Percentiles rank a stretch among this genome's conserved stretches.
phyloP scores from a whole-genome alignment of 371 early-diverging fungal genomes.

The Actinomucor elegans region DNA sequence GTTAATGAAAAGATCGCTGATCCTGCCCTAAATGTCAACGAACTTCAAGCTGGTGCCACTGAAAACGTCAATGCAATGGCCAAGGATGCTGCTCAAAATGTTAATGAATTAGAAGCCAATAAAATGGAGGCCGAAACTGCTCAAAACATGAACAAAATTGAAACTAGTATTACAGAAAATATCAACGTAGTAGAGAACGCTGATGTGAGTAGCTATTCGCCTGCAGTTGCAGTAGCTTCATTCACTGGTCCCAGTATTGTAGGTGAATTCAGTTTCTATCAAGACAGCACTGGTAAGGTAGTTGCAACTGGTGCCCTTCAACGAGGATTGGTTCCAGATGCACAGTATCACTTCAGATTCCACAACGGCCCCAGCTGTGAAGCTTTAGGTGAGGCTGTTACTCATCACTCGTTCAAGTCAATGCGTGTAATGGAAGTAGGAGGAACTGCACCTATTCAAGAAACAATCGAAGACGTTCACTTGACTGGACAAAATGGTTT shows the following conservation, averaged over 20 bases:
- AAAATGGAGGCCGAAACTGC: too few species aligned
- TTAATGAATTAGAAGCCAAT: too few species aligned
- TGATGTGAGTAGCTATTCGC: too few species aligned
- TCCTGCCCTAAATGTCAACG: too few species aligned
- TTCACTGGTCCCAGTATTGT: slow-evolving; percentile 13
- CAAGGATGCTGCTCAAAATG: too few species aligned
- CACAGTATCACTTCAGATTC: slow-evolving; percentile 6
- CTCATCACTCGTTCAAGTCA: neutral
- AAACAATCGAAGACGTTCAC: neutral
- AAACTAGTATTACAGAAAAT: too few species aligned
- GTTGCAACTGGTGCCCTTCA: slow-evolving; percentile 13
- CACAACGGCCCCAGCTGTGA: slow-evolving; percentile 7
- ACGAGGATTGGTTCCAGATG: neutral
- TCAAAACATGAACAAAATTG: too few species aligned
- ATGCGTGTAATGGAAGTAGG: neutral
- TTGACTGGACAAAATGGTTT: slow-evolving; percentile 1
- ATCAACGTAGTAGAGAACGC: too few species aligned
- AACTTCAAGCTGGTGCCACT: too few species aligned
- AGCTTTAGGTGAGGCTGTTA: neutral
- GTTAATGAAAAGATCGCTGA: too few species aligned
- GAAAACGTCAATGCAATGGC: too few species aligned
- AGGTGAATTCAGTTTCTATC: slow-evolving; percentile 11
- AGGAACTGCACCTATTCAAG: slow-evolving; percentile 11
- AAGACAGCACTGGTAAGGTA: slow-evolving; percentile 4
- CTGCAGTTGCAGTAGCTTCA: slow-evolving; percentile 6